These are phyloP conservation scores for Tetrapisispora phaffii DNA, from an alignment of 805 yeast species.

Conservation along the genomic window DNA sequence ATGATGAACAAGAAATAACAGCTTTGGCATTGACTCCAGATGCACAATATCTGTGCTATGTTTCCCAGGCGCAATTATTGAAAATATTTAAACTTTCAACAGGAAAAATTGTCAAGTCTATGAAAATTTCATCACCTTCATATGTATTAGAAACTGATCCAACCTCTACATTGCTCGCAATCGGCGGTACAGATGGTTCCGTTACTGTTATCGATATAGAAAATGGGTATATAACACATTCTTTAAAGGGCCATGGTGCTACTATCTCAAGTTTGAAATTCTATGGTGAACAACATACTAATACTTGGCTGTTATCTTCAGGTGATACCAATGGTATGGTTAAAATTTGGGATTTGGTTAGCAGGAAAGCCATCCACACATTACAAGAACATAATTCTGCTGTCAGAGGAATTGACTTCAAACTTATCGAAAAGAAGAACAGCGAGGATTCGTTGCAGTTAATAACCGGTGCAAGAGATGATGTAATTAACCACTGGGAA, in stretches of 20 bases:
- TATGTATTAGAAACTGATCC: constrained; percentile 67
- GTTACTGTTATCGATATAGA: constrained; percentile 88
- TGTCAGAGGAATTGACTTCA: constrained; percentile 73
- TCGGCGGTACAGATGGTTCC: constrained; percentile 92
- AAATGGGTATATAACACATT: constrained; percentile 80
- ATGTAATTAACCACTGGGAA: constrained; percentile 43
- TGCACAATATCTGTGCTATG: constrained; percentile 55
- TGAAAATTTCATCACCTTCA: constrained; percentile 68
- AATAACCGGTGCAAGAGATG: constrained; percentile 85
- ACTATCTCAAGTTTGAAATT: constrained; percentile 70
- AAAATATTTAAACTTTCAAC: constrained; percentile 41
- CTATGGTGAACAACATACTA: constrained; percentile 59
- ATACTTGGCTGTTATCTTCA: constrained; percentile 69
- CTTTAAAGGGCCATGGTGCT: constrained; percentile 87
- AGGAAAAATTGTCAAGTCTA: constrained; percentile 37
- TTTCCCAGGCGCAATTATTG: constrained; percentile 77
- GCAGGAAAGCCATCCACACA: constrained; percentile 56
- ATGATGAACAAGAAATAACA: constrained; percentile 69
- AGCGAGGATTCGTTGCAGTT: constrained; percentile 40
- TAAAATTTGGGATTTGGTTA: constrained; percentile 55
- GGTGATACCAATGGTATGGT: constrained; percentile 52
- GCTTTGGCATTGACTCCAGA: constrained; percentile 70
- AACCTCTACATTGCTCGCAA: constrained; percentile 77
- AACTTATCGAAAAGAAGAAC: constrained; percentile 9
- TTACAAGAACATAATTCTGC: constrained; percentile 72